phyloP scores from a whole-genome alignment of 2,329 filamentous ascomycete genomes.

The Keithomyces neogunnii region DNA sequence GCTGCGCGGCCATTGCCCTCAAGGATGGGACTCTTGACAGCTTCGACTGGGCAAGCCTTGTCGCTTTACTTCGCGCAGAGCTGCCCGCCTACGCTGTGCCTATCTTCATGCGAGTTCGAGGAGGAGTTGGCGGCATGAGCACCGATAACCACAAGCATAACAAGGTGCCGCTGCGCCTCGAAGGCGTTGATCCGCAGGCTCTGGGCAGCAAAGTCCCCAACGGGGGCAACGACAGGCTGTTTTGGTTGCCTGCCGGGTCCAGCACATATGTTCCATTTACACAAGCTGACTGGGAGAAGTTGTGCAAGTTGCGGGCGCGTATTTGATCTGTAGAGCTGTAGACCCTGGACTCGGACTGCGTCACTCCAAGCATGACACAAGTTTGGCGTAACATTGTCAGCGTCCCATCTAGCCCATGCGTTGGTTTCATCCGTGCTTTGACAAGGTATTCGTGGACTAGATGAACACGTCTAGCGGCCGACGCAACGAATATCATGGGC shows the following conservation, averaged over 20 bases:
- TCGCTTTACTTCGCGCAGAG: constrained; percentile 43
- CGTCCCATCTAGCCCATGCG: too few species aligned
- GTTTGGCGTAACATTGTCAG: too few species aligned
- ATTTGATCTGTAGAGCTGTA: not conserved
- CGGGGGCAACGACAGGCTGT: constrained; percentile 4
- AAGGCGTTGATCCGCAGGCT: constrained; percentile 4
- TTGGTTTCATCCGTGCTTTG: too few species aligned
- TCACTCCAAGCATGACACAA: too few species aligned
- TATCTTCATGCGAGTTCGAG: constrained; percentile 31
- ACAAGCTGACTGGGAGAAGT: constrained; percentile 5
- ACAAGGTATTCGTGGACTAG: too few species aligned
- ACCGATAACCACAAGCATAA: constrained; percentile 7
- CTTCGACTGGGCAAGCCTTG: constrained; percentile 47
- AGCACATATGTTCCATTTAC: constrained; percentile 4
- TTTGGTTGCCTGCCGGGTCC: constrained; percentile 7
- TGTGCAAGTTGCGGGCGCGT: constrained; percentile 6
- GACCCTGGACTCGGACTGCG: too few species aligned
- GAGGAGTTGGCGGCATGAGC: constrained; percentile 6
- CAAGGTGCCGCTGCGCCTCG: constrained; percentile 6
- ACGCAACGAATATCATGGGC: too few species aligned
- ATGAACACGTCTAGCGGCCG: too few species aligned
- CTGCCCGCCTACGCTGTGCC: constrained; percentile 70
- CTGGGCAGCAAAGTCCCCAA: constrained; percentile 3
- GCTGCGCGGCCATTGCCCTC: constrained; percentile 53
- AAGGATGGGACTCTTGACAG: constrained; percentile 33